A percentile compares a stretch with the other conserved stretches of the same genome.
Conservation (phyloP, 148 eudicot genomes). For the Spergularia marina region DNA sequence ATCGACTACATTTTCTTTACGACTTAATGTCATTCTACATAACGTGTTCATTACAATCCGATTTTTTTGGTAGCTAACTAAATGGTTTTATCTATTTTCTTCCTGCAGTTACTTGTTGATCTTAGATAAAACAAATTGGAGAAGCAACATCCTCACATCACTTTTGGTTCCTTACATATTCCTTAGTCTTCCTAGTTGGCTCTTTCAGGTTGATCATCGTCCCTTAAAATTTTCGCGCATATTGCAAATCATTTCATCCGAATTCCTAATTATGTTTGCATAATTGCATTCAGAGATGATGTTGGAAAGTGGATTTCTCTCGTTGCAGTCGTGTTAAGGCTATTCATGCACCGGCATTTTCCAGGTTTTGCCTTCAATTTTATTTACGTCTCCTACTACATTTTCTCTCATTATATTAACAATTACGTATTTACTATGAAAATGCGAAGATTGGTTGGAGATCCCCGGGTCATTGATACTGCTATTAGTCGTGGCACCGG, state of each 20-base stretch:
- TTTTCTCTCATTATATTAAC: no score
- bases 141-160: conserved; percentile 80
- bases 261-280: no score
- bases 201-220: conserved; percentile 56
- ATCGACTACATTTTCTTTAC: no score
- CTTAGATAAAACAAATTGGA: conserved; percentile 89
- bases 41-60: no score
- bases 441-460: conserved; percentile 63
- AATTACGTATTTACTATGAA: background rate
- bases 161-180: conserved; percentile 84
- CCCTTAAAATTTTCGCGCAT: no score
- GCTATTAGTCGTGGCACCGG: conserved; percentile 72
- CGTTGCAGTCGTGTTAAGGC: conserved; percentile 74
- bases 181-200: conserved; percentile 58
- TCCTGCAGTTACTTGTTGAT: conserved; percentile 78
- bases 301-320: conserved; percentile 83
- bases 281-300: conserved; percentile 46
- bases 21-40: no score
- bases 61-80: background rate
- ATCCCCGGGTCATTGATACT: conserved; percentile 77
- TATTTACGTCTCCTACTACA: no score
- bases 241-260: background rate
- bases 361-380: conserved; percentile 43
- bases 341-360: conserved; percentile 76
- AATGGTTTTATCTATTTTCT: background rate